Base-by-base conservation (phyloP, 2,329 filamentous ascomycete genomes). In the Aureobasidium melanogenum region DNA sequence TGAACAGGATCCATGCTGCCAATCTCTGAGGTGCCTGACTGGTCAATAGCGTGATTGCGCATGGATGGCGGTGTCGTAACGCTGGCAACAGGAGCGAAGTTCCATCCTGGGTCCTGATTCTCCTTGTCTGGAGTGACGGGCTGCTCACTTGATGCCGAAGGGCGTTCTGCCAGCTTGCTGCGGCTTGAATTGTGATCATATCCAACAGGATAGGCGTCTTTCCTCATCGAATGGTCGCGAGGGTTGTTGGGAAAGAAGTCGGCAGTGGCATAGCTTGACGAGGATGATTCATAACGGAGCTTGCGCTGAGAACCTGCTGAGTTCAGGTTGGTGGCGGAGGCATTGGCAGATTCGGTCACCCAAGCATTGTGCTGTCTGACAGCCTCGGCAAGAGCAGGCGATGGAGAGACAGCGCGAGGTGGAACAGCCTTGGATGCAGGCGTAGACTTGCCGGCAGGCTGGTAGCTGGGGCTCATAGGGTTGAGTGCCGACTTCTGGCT, bases 191-290 rank as follows among this genome's bases (percentile, higher is more conserved):
- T 46, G 19, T 28, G 38, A 26, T 54, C 36, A 22, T 39, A 26
- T 9, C 7, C 28, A 7, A 63, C 50, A 12, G 67, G 65, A 54
- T 70, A 70, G 15, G 66, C 66, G 28, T 72, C 65, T 56, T 70
- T 70, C 30, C 68, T 69, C 46, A 68, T 68, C 6, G 72, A 74
- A 57, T 73, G 71, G 19, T 74, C 71, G 34, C 66, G 65, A 28
- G 73, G 70, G 61, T 75, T 72, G 63, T 66, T 66, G 10, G 73
- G 73, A 62, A 75, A 75, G 69, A 75, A 75, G 63, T 74, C 72
- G 22, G 69, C 69, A 12, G 72, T 75, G 34, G 67, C 67, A 61
- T 73, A 70, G 64, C 72, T 74, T 10, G 72, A 69, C n/a, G 69
- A 63, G 61, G 72, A 74, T 6, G 71, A 72, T 61, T 64, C 46